Evolutionary conservation across 768 basidiomycete genomes (phyloP).

Genomic region (Rickenella mellea): DNA sequence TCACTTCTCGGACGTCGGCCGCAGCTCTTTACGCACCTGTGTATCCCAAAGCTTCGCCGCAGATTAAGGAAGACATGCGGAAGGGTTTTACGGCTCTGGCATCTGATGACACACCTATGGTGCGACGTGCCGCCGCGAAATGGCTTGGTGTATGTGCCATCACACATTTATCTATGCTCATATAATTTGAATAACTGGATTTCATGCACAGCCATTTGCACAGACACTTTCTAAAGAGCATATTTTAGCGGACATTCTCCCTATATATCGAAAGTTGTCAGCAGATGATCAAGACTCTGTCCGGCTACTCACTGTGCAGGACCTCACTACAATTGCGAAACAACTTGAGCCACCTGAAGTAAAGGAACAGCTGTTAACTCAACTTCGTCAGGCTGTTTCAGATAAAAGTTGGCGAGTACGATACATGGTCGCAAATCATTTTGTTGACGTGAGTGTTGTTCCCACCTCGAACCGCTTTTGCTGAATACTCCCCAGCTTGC

Average conservation of each 20-base stretch:
- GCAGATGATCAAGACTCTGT: slow-evolving; percentile 98
- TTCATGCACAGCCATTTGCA: slow-evolving; percentile 57
- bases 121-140: slow-evolving; percentile 90
- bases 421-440: slow-evolving; percentile 97
- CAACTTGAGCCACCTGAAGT: slow-evolving; percentile 82
- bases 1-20: slow-evolving; percentile 93
- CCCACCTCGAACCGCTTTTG: slow-evolving; percentile 1
- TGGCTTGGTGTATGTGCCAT: slow-evolving; percentile 77
- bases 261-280: slow-evolving; percentile 89
- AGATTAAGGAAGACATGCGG: slow-evolving; percentile 79
- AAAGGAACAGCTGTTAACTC: slow-evolving; percentile 79
- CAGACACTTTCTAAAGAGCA: slow-evolving; percentile 72
- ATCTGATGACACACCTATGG: slow-evolving; percentile 97
- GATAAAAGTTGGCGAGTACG: slow-evolving; percentile 99
- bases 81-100: slow-evolving; percentile 76
- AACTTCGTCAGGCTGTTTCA: slow-evolving; percentile 78
- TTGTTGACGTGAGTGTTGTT: slow-evolving; percentile 65
- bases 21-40: slow-evolving; percentile 89
- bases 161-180: slow-evolving; percentile 11
- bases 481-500: slow-evolving; percentile 51
- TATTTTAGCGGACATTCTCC: slow-evolving; percentile 78
- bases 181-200: not conserved
- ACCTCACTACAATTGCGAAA: slow-evolving; percentile 86
- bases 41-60: slow-evolving; percentile 67
- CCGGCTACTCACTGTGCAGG: slow-evolving; percentile 88